Base-by-base conservation (phyloP, 2,329 filamentous ascomycete genomes). In the Neofusicoccum parvum region DNA sequence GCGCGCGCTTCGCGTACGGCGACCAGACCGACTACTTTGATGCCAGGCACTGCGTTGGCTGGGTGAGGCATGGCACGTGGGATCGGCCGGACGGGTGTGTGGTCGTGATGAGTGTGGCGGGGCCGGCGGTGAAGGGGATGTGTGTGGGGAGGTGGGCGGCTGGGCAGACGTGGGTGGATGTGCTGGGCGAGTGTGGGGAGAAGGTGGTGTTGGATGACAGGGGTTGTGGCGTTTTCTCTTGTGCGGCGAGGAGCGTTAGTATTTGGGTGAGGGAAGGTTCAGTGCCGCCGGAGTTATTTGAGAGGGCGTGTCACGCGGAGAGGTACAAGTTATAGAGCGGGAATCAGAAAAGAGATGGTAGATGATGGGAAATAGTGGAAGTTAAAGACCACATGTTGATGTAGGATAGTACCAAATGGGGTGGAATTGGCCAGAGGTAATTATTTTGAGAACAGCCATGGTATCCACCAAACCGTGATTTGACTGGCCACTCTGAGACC, bases 1-100 rank as follows among this genome's bases (percentile, higher is more conserved):
- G 89, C 7, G 88, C 87, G 70, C 77, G 89, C 10, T 91, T 88
- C 72, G 87, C 88, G 0, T 90, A 91, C 68, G 89, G 89, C 9
- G 77, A 81, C 27, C 88, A 91, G 72, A 77, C 81, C 48, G 84
- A 91, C 69, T 90, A 90, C 72, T 88, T 88, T 68, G 85, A 89
- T 70, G 77, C 81, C 10, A 76, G 82, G 12, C 84, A 85, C 62
- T 89, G 87, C 73, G 83, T 91, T 62, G 88, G 88, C 59, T 88
- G 84, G 79, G 85, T 86, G 45, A 79, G 85, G 2, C 78, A 37
- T 81, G 84, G 86, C 32, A 81, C 79, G 62, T 75, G 76, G 72
- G 75, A 76, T 70, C 32, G 84, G 0, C 62, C 62, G 43, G 49
- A 48, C 34, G 62, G 62, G 17, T 56, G 49, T 27, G 76, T 74